Evolutionary conservation across 257 asterid genomes (phyloP), one percentile per base, ranked within the genome.

Genomic region (Solanum ossicruentum): DNA sequence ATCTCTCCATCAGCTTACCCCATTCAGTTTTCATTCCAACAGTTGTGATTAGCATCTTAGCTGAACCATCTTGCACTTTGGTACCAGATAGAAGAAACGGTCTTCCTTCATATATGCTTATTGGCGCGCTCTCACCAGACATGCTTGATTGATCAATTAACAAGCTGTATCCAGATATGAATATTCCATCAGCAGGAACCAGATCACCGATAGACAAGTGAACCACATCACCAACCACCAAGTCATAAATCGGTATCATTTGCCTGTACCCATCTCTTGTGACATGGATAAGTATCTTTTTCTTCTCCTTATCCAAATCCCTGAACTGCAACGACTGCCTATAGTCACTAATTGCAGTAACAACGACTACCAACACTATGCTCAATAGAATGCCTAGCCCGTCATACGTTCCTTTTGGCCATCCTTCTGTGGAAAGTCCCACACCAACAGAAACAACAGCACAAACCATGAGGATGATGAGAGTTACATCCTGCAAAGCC

Each of bases 11-110:
- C 89, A 94, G 78, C 41, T 91, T 86, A 81, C 97, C 98, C 97
- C 98, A 93, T 83, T 93, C 97, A 0, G 98, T 94, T 84, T 92
- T 91, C 98, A 92, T 92, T 80, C 97, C 98, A 15, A 95, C 98
- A 10, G 98, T 86, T 6, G 94, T 89, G 56, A 95, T 91, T 9
- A 95, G 81, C 93, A 95, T 95, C 86, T 88, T 93, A 10, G 94
- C 97, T 2, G 95, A 92, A 20, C 98, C 97, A 54, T 95, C 97
- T 78, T 92, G 95, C 52, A 93, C 97, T 89, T 93, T 92, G 1
- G 98, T 91, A 73, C 98, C 98, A 0, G 97, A 90, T 70, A 95
- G 84, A 4, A 95, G 87, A 83, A 92, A 95, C 10, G 98, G 98
- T 45, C 89, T 84, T 52, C 84, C 70, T 49, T 91, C 88, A 4